Conservation (phyloP, 2,329 filamentous ascomycete genomes). For the Fusarium chaquense region DNA sequence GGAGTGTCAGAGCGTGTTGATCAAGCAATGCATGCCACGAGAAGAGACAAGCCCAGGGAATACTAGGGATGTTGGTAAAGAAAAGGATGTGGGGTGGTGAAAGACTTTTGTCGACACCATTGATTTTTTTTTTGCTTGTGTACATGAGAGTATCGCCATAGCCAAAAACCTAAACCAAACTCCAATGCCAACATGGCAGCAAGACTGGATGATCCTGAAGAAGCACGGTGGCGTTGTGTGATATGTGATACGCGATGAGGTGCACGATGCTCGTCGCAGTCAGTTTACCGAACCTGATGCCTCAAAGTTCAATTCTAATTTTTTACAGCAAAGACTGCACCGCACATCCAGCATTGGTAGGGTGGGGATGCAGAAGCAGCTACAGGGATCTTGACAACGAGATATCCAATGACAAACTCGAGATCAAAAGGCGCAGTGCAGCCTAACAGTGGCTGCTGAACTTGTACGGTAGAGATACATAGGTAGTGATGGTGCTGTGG, state of each 20-base stretch:
- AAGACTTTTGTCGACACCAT: slow-evolving; percentile 20
- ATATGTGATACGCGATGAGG: not conserved
- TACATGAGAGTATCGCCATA: slow-evolving; percentile 29
- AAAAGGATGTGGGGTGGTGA: slow-evolving; percentile 23
- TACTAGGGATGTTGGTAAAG: slow-evolving; percentile 9
- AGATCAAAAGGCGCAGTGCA: slow-evolving; percentile 9
- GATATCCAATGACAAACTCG: slow-evolving; percentile 22
- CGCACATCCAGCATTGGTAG: slow-evolving; percentile 1
- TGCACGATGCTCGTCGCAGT: not conserved
- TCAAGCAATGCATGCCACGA: not conserved
- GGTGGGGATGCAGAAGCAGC: not conserved
- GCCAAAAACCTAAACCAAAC: slow-evolving; percentile 9
- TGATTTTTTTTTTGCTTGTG: slow-evolving; percentile 16
- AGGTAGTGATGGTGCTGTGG: not conserved
- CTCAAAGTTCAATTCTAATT: not conserved
- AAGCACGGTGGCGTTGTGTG: not conserved
- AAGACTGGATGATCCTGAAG: slow-evolving; percentile 1
- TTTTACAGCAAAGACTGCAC: not conserved
- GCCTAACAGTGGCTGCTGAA: slow-evolving; percentile 2
- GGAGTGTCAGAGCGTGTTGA: not conserved
- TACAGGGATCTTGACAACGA: not conserved
- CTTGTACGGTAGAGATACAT: not conserved
- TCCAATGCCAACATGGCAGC: slow-evolving; percentile 3
- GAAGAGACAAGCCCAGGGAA: slow-evolving; percentile 12
- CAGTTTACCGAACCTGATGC: not conserved